A percentile compares a stretch with the other conserved stretches of the same genome.
Evolutionary conservation across 2,329 filamentous ascomycete genomes (phyloP).

Genomic region (Rhynchosporium graminicola): DNA sequence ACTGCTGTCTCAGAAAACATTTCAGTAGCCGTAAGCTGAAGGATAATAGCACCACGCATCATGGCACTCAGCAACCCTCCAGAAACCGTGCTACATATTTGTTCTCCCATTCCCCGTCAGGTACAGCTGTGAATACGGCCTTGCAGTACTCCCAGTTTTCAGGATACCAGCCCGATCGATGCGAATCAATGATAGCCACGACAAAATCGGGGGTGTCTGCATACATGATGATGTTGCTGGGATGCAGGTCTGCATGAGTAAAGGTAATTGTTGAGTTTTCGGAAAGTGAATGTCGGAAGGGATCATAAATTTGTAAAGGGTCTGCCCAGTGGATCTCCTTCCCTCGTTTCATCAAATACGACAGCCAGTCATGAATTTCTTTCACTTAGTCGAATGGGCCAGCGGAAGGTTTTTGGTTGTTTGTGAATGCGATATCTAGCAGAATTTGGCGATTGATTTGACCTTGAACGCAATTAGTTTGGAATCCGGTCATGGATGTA

Average conservation of each 20-base stretch:
- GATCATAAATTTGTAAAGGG: constrained; percentile 32
- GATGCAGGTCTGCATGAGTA: constrained; percentile 42
- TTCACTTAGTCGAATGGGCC: constrained; percentile 34
- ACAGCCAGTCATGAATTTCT: constrained; percentile 38
- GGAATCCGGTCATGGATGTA: constrained; percentile 5
- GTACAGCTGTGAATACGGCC: constrained; percentile 22
- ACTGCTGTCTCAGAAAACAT: neutral
- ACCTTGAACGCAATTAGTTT: neutral
- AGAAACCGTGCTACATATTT: constrained; percentile 20
- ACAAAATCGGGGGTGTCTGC: constrained; percentile 29
- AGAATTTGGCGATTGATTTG: constrained; percentile 28
- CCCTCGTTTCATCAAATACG: constrained; percentile 29
- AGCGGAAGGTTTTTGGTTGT: constrained; percentile 26
- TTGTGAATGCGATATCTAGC: constrained; percentile 29
- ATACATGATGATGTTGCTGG: constrained; percentile 42
- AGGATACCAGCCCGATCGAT: constrained; percentile 42
- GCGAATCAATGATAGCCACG: constrained; percentile 41
- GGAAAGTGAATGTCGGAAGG: constrained; percentile 31
- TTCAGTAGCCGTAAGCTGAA: constrained; percentile 11
- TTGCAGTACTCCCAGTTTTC: constrained; percentile 43
- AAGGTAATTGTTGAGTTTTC: constrained; percentile 40
- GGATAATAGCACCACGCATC: constrained; percentile 16
- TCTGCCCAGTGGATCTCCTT: constrained; percentile 28
- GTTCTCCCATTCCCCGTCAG: constrained; percentile 21
- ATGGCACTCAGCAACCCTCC: constrained; percentile 12